These are phyloP conservation scores for Phytophthora vignae DNA, from an alignment of 352 stramenopile species.

Conservation along the genomic window DNA sequence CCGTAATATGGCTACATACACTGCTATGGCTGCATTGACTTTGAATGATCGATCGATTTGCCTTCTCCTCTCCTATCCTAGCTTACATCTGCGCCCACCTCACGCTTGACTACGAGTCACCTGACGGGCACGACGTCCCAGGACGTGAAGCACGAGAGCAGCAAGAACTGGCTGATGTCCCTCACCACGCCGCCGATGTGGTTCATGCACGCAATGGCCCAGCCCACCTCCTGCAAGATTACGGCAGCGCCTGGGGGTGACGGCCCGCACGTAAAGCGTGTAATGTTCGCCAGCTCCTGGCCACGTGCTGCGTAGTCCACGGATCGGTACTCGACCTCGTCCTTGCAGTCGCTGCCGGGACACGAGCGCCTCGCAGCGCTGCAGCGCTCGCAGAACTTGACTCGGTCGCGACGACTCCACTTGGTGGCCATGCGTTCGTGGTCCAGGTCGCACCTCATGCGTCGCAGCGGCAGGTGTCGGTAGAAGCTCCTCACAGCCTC, in stretches of 20 bases:
- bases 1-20: too few species aligned
- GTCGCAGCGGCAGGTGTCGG: conserved; percentile 73
- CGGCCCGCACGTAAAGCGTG: conserved; percentile 19
- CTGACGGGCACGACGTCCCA: conserved; percentile 37
- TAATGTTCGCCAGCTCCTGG: conserved; percentile 28
- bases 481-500: conserved; percentile 89
- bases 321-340: conserved; percentile 40
- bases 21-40: not conserved
- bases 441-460: conserved; percentile 74
- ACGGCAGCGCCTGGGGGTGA: conserved; percentile 23
- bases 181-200: conserved; percentile 35
- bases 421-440: conserved; percentile 37
- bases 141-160: conserved; percentile 41
- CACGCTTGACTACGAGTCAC: not conserved
- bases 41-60: not conserved
- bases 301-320: conserved; percentile 45
- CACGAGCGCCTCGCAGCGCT: conserved; percentile 20
- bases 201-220: conserved; percentile 39
- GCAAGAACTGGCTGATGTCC: conserved; percentile 44
- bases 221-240: conserved; percentile 35
- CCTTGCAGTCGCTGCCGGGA: conserved; percentile 30
- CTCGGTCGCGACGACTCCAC: conserved; percentile 38
- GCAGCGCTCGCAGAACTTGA: conserved; percentile 50
- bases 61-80: not conserved
- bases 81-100: conserved; percentile 3